Percentiles rank a stretch among this genome's conserved stretches.
Evolutionary conservation across 352 stramenopile species (phyloP).

Genomic region (Globisporangium ultimum): DNA sequence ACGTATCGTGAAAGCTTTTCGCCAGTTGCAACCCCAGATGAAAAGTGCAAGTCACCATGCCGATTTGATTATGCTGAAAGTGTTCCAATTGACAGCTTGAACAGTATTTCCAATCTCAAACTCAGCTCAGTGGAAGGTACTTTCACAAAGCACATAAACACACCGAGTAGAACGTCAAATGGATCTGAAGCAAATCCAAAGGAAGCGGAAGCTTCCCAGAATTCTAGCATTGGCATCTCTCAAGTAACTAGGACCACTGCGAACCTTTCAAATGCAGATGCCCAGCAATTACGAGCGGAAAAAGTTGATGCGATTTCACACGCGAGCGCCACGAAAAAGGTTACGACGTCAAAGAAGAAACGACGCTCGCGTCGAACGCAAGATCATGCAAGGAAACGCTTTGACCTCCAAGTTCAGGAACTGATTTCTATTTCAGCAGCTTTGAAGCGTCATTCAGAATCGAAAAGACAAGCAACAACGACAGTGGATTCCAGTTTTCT

Average conservation of each 20-base stretch:
- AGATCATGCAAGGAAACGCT: background rate
- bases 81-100: background rate
- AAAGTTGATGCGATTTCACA: background rate
- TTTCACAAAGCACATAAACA: too few relatives aligned
- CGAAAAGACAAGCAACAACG: background rate
- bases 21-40: too few relatives aligned
- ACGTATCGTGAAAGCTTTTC: background rate
- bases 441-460: background rate
- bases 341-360: conserved; percentile 8
- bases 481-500: background rate
- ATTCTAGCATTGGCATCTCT: too few relatives aligned
- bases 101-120: background rate
- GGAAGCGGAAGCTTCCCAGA: too few relatives aligned
- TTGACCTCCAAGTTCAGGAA: conserved; percentile 7
- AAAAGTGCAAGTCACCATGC: background rate
- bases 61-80: background rate
- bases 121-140: background rate
- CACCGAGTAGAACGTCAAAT: too few relatives aligned
- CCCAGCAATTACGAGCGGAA: background rate
- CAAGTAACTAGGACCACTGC: too few relatives aligned
- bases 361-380: background rate
- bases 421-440: conserved; percentile 5
- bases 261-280: background rate
- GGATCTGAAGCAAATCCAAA: too few relatives aligned
- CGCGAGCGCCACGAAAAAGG: background rate